Percentiles rank a stretch among this genome's conserved stretches.
These are phyloP conservation scores for Tulasnella sp. DNA, from an alignment of 768 basidiomycete species.

Conservation along the genomic window DNA sequence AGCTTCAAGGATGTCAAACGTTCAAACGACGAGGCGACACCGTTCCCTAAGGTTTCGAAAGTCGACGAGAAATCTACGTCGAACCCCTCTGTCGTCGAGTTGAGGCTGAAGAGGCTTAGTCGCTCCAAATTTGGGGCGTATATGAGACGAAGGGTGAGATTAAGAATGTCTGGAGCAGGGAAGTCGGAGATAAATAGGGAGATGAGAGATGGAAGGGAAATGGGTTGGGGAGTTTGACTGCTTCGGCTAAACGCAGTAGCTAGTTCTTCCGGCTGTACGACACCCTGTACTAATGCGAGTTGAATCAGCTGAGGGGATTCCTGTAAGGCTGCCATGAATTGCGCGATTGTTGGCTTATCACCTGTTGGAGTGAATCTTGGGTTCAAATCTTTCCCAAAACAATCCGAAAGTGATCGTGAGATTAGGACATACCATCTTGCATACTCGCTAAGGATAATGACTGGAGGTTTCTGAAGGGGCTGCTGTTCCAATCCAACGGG, in stretches of 20 bases:
- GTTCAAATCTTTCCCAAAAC: background rate
- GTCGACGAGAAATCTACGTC: background rate
- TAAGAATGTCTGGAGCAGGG: background rate
- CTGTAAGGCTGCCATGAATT: constrained; percentile 36
- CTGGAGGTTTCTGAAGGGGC: background rate
- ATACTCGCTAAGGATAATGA: background rate
- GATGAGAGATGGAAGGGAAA: background rate
- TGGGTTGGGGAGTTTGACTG: background rate
- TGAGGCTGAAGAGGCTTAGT: background rate
- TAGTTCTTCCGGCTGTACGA: background rate
- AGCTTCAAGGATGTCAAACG: background rate
- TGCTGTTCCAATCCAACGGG: background rate
- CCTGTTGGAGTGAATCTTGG: background rate
- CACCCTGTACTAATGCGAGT: background rate
- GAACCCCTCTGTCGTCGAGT: background rate
- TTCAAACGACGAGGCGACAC: background rate
- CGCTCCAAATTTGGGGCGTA: background rate
- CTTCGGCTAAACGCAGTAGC: background rate
- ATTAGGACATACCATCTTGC: background rate
- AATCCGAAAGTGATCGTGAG: too few species aligned
- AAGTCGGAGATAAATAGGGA: background rate
- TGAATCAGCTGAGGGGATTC: constrained; percentile 55
- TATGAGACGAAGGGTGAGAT: background rate
- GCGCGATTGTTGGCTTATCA: background rate
- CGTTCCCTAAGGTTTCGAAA: background rate